These are phyloP conservation scores for Ganoderma multipileum DNA, from an alignment of 1,284 basidiomycete species.

Conservation along the genomic window DNA sequence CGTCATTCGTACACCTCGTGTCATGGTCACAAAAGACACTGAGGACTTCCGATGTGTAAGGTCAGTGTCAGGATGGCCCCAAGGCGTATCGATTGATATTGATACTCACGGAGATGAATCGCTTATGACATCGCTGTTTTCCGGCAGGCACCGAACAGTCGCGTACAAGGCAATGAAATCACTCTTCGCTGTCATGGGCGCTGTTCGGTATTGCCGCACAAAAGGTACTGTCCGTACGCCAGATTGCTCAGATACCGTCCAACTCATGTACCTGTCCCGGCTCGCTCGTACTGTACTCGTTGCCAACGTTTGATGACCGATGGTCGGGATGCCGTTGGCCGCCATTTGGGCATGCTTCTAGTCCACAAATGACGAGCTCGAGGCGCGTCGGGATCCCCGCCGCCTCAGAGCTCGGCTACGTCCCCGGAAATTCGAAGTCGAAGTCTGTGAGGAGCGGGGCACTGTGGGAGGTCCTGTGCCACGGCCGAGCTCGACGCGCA, in stretches of 20 bases:
- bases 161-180: conserved; percentile 3
- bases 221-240: not conserved
- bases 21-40: not conserved
- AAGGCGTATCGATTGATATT: not conserved
- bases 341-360: not conserved
- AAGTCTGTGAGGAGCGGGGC: not conserved
- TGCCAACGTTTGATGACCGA: conserved; percentile 7
- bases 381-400: conserved; percentile 1
- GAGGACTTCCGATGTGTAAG: not conserved
- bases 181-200: conserved; percentile 5
- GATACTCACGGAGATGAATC: conserved; percentile 1
- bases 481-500: not conserved
- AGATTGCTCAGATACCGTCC: not conserved
- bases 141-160: not conserved
- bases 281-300: conserved; percentile 1
- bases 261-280: conserved; percentile 1
- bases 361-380: not conserved
- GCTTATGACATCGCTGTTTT: conserved; percentile 4
- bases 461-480: not conserved
- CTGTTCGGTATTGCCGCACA: conserved; percentile 1
- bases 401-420: not conserved
- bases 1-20: not conserved
- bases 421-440: conserved; percentile 2
- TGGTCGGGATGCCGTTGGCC: not conserved
- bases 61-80: not conserved